Evolutionary conservation across 371 early-diverging fungal species (phyloP).

Genomic region (Nematocida sp.): DNA sequence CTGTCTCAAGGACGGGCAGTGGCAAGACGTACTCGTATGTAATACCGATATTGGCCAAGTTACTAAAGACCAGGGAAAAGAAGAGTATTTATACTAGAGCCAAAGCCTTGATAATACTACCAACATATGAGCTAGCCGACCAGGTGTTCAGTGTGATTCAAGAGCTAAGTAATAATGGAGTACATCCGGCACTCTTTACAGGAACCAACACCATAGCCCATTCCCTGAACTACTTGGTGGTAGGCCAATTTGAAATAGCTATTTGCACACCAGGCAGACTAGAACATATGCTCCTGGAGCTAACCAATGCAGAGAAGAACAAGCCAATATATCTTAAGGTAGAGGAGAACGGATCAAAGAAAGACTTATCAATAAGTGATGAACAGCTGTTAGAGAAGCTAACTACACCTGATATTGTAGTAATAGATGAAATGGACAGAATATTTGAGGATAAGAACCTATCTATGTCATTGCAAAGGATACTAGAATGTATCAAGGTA

Average conservation of each 20-base stretch:
- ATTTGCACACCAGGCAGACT: conserved; percentile 91
- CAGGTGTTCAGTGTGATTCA: conserved; percentile 52
- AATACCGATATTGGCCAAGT: conserved; percentile 80
- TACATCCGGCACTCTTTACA: conserved; percentile 35
- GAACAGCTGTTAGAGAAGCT: conserved; percentile 29
- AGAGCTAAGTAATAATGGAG: conserved; percentile 52
- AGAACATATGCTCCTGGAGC: conserved; percentile 73
- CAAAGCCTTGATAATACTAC: conserved; percentile 67
- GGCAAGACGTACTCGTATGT: conserved; percentile 96
- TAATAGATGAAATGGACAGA: conserved; percentile 65
- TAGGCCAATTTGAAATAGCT: conserved; percentile 73
- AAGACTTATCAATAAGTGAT: conserved; percentile 24
- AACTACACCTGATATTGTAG: conserved; percentile 53
- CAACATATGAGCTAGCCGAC: conserved; percentile 61
- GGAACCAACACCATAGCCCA: conserved; percentile 71
- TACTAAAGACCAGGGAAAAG: conserved; percentile 69
- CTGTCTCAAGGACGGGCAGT: conserved; percentile 91
- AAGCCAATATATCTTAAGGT: conserved; percentile 74
- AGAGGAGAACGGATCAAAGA: conserved; percentile 70
- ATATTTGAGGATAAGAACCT: conserved; percentile 63
- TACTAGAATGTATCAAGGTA: conserved; percentile 46
- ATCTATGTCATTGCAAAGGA: conserved; percentile 39
- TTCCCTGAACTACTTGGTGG: conserved; percentile 88
- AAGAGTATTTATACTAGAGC: conserved; percentile 64
- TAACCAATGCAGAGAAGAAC: conserved; percentile 26